Percentiles rank a stretch among this genome's conserved stretches.
Conservation (phyloP, 345 rosid genomes). For the Brassica cretica region DNA sequence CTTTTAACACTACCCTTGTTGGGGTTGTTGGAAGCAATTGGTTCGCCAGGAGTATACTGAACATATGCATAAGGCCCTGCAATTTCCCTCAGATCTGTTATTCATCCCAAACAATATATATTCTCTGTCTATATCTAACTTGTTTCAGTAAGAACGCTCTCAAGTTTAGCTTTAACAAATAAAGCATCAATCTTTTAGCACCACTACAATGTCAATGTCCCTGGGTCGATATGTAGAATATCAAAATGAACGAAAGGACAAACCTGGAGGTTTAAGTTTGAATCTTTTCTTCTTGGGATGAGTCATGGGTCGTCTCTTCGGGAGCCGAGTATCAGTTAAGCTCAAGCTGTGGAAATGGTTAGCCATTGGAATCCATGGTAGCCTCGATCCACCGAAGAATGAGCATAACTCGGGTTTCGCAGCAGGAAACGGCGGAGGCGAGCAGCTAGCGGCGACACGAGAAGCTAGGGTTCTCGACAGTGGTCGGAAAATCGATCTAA, state of each 20-base stretch:
- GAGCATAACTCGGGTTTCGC: conserved; percentile 34
- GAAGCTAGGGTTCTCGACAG: conserved; percentile 49
- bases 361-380: conserved; percentile 46
- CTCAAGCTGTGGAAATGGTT: conserved; percentile 54
- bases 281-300: conserved; percentile 76
- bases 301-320: conserved; percentile 76
- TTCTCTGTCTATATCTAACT: not conserved
- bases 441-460: conserved; percentile 32
- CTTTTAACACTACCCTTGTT: conserved; percentile 74
- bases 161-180: not conserved
- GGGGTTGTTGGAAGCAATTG: conserved; percentile 73
- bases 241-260: conserved; percentile 2
- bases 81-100: conserved; percentile 22
- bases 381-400: conserved; percentile 28
- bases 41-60: conserved; percentile 68
- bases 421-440: conserved; percentile 29
- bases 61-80: conserved; percentile 91
- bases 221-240: too few species aligned
- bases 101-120: conserved; percentile 20
- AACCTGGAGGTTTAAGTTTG: conserved; percentile 77
- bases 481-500: conserved; percentile 51
- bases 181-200: too few species aligned
- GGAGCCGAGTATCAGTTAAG: conserved; percentile 66
- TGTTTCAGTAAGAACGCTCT: not conserved
- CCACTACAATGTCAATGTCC: too few species aligned